Percentiles rank a stretch among this genome's conserved stretches.
phyloP scores from a whole-genome alignment of 1,284 basidiomycete genomes.

The Ustilago trichophora region DNA sequence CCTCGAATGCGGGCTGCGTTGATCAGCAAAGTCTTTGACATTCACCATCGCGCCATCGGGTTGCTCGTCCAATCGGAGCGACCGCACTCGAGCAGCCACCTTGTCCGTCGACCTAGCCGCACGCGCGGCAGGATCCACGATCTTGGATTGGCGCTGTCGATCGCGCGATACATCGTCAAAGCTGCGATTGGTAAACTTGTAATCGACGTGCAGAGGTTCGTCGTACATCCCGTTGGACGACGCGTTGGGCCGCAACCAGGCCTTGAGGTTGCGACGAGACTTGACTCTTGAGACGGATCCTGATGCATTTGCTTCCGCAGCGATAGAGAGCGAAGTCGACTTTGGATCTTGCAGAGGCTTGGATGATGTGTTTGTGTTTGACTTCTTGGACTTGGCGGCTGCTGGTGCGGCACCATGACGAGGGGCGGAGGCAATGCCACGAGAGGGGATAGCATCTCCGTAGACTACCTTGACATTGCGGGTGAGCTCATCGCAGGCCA shows the following conservation, averaged over 20 bases:
- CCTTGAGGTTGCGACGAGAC: constrained; percentile 19
- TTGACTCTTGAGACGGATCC: neutral
- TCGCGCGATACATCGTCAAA: constrained; percentile 11
- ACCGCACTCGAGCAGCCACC: constrained; percentile 3
- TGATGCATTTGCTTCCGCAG: neutral
- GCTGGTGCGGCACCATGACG: constrained; percentile 44
- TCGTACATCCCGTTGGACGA: constrained; percentile 6
- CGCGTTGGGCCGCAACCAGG: constrained; percentile 15
- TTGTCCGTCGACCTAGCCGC: constrained; percentile 4
- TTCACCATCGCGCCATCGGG: neutral
- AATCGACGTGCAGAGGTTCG: constrained; percentile 33
- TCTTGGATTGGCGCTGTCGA: neutral
- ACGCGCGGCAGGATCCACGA: neutral
- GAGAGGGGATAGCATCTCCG: constrained; percentile 14
- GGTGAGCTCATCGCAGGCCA: constrained; percentile 7
- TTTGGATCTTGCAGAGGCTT: neutral
- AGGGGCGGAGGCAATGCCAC: constrained; percentile 45
- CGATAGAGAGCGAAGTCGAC: neutral
- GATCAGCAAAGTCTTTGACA: constrained; percentile 1
- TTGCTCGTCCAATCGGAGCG: constrained; percentile 10
- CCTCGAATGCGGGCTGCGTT: neutral
- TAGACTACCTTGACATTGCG: constrained; percentile 36
- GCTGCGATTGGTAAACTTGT: constrained; percentile 14
- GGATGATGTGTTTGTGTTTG: too few species aligned
- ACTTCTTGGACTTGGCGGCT: neutral